Evolutionary conservation across 1,284 basidiomycete genomes (phyloP), one percentile per base, ranked within the genome.

Genomic region (Boletellus deceptivus): DNA sequence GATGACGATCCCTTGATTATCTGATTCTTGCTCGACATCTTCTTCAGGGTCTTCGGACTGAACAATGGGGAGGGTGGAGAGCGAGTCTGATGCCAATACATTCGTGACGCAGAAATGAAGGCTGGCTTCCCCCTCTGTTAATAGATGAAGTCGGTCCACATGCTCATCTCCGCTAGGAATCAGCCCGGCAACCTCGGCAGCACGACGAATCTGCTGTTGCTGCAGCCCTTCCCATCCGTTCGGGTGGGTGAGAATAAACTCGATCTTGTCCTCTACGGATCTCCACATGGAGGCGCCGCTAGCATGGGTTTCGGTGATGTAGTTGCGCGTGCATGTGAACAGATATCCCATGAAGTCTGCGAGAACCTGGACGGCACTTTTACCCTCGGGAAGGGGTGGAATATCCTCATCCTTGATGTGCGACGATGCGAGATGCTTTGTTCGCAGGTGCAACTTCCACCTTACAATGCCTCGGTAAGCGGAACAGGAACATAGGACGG

Each of bases 381-480:
- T 80, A 18, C 71, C 64, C 0, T 51, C 51, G 0, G 82, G 81
- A 1, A 84, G 69, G 3, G 75, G 69, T 0, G 73, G 75, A 9
- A 80, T 65, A 6, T 70, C 58, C 1, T 55, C 46, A 29, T 60
- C 48, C 16, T 55, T 59, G 46, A 64, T 60, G 25, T 48, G 47
- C 2, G 40, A 42, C 18, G 47, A 42, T 13, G 39, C 47, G 8
- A 48, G n/a, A 36, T 68, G 63, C 24, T 60, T 56, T 3, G 77
- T 70, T 4, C 76, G 73, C 14, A 84, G 60, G 54, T 81, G 74
- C 1, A 84, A 67, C 55, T 83, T 83, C 70, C 82, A 83, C 82
- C 81, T 83, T 18, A 22, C 5, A 24, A 0, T 8, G 16, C 44
- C 24, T 7, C 18, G 20, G 37, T 62, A 6, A 57, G 37, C 18